Base-by-base conservation (phyloP, 192 early-diverging fungal genomes). In the Backusella liffmaniae region DNA sequence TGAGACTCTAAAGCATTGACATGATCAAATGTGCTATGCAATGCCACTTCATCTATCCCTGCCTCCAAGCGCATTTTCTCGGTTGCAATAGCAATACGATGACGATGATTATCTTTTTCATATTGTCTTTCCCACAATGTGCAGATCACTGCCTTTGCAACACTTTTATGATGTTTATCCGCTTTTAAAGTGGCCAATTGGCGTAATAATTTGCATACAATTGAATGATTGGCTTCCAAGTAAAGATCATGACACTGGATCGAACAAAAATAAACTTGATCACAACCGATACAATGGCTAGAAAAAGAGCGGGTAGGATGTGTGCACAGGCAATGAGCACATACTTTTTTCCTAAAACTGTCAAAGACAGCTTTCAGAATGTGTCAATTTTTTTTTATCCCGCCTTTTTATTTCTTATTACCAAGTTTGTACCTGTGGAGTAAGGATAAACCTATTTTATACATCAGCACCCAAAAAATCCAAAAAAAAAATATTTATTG, bases 251-350 rank as follows among this genome's bases (percentile, higher is more conserved):
- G 78, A 62, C 91, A 92, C 13, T 62, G 46, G 21, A 62, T 53
- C n/a, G 86, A 87, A 75, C 88, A 90, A 66, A 84, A 87, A 69
- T 88, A 91, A 8, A 91, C 81, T 65, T 88, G 86, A 75, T 91
- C 88, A 76, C 92, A 93, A 21, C 80, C 74, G 39, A 75, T 70
- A 76, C 92, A 92, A 18, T 88, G 86, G 12, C 79, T 49, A 32
- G 82, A 76, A 67, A 91, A 89, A 4, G 80, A 72, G n/a, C 79
- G 77, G 3, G 77, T 79, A 49, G 84, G 81, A 41, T 88, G 88
- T 23, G 86, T 83, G 65, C 82, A 85, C 7, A 92, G 80, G 77
- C 91, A 92, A 29, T 85, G 77, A 6, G 86, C 87, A 79, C 91
- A 92, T 65, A 91, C 84, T 9, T 89, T 85, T 70, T 91, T 91